Evolutionary conservation across 2,329 filamentous ascomycete species (phyloP).

Genomic region (Pseudogymnoascus sp.): DNA sequence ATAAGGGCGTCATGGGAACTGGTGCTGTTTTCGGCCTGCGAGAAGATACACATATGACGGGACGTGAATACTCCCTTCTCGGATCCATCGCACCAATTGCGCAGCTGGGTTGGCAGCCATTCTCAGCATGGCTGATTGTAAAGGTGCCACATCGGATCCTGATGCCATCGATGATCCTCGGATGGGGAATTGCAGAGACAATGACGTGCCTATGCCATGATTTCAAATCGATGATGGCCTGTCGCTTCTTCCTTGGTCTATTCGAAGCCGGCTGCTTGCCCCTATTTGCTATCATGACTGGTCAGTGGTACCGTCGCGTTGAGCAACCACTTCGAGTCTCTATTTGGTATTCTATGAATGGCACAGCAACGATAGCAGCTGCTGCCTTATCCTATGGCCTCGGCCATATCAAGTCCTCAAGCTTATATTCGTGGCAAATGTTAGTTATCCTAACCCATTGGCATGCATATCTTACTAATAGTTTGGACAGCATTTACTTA

Average conservation of each 20-base stretch:
- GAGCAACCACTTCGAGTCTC: constrained; percentile 51
- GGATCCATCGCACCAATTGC: constrained; percentile 54
- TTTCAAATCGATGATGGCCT: constrained; percentile 30
- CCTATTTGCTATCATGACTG: constrained; percentile 49
- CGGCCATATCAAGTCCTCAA: constrained; percentile 45
- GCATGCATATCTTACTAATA: neutral
- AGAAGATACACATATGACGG: constrained; percentile 39
- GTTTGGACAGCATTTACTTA: constrained; percentile 42
- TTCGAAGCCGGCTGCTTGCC: constrained; percentile 23
- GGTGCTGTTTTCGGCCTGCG: constrained; percentile 43
- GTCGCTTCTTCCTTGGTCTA: constrained; percentile 34
- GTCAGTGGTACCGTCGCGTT: constrained; percentile 53
- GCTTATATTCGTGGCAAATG: constrained; percentile 29
- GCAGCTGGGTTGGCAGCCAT: constrained; percentile 49
- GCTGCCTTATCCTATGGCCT: constrained; percentile 41
- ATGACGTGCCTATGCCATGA: constrained; percentile 26
- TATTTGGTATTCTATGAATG: constrained; percentile 55
- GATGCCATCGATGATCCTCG: constrained; percentile 41
- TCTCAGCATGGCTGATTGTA: constrained; percentile 44
- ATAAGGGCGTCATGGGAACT: constrained; percentile 1
- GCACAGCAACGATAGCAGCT: constrained; percentile 44
- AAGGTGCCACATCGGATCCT: constrained; percentile 49
- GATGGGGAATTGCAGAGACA: constrained; percentile 43
- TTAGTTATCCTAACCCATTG: constrained; percentile 35
- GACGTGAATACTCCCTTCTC: constrained; percentile 48